Conservation (phyloP, 2,329 filamentous ascomycete genomes). For the Cladosporium sp. region DNA sequence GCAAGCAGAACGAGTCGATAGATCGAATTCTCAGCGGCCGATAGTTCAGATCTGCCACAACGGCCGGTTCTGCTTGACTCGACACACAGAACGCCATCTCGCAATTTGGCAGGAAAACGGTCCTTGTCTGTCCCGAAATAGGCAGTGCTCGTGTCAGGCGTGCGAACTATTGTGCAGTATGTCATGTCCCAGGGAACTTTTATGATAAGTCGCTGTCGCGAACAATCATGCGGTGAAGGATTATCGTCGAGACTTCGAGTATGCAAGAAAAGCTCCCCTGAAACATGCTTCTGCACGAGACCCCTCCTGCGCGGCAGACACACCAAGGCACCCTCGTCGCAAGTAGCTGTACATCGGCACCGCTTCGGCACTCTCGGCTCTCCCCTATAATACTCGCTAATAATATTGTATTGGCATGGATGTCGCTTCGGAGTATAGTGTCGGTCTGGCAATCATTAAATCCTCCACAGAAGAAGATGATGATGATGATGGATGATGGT, state of each 20-base stretch:
- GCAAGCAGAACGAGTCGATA: slow-evolving; percentile 10
- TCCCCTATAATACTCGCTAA: background rate
- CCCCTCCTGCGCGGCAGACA: background rate
- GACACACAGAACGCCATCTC: background rate
- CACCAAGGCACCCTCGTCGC: too few relatives aligned
- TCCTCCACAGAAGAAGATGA: background rate
- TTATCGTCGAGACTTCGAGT: background rate
- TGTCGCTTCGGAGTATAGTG: background rate
- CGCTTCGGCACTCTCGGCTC: background rate
- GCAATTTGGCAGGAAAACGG: background rate
- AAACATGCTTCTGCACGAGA: slow-evolving; percentile 18
- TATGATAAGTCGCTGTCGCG: background rate
- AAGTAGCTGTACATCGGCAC: background rate
- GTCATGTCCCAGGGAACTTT: background rate
- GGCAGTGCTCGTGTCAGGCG: slow-evolving; percentile 1
- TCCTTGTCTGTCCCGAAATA: background rate
- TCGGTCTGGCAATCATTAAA: background rate
- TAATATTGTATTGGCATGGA: background rate
- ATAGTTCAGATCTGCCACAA: slow-evolving; percentile 16
- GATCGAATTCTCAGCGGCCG: slow-evolving; percentile 14
- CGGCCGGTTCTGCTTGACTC: slow-evolving; percentile 15
- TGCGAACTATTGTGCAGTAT: background rate
- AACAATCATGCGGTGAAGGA: background rate
- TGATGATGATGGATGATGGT: background rate
- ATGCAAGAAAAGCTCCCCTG: slow-evolving; percentile 11